Evolutionary conservation across 768 basidiomycete genomes (phyloP), one percentile per base, ranked within the genome.

Genomic region (Phallus indusiatus): DNA sequence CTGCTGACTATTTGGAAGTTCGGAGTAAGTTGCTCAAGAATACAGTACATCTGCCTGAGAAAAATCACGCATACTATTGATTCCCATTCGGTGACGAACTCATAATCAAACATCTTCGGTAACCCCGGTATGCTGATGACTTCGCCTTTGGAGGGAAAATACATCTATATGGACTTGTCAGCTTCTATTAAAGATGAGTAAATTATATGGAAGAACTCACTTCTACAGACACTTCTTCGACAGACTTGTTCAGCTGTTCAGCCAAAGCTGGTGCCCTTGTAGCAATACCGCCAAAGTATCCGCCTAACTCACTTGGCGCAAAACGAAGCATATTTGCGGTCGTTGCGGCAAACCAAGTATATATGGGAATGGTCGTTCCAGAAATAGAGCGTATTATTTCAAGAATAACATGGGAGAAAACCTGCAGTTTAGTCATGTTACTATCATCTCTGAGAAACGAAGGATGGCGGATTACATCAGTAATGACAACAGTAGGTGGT

Each of bases 31-130:
- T n/a, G 18, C 18, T 18, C 9, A 36, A 20, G 16, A 20, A 33
- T 9, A 16, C 11, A 34, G 11, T 17, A 42, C 21, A n/a, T n/a
- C n/a, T n/a, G n/a, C 1, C 12, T 21, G 22, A 21, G 20, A 20
- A 11, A 12, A n/a, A n/a, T n/a, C n/a, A n/a, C n/a, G n/a, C n/a
- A n/a, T n/a, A 1, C 16, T n/a, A 36, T 5, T 42, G 20, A n/a
- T 14, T 52, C 47, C 20, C 52, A 37, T 21, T 51, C 48, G 12
- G 57, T 33, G 4, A 22, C 28, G 17, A 54, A 17, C 35, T 59
- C 57, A 21, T 59, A 59, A n/a, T 59, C 57, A 34, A 52, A 59
- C 47, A 59, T 22, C n/a, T 47, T n/a, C 14, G 57, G 57, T 10
- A 51, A 22, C 14, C 57, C 57, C 4, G 57, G 57, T 28, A 59